Base-by-base conservation (phyloP, 768 basidiomycete species). In the Tylopilus sp. region DNA sequence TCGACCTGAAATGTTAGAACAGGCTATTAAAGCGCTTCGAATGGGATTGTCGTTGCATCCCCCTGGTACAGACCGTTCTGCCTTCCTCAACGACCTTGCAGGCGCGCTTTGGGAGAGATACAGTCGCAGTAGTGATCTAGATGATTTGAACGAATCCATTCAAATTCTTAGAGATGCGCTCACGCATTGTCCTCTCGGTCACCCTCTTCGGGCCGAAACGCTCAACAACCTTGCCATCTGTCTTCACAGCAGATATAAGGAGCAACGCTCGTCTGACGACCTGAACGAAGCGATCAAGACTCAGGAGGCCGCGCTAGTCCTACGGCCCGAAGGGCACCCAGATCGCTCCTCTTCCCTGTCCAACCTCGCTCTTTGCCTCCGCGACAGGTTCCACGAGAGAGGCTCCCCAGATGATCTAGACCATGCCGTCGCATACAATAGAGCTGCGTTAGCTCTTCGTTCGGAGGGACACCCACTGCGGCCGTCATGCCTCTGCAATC, bases 221-320 rank as follows among this genome's bases (percentile, higher is more conserved):
- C 60, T 65, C 29, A 57, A 53, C 28, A 60, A 61, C 28, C 59
- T 60, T 9, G 43, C 48, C 29, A 56, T 34, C 17, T 38, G 29
- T 26, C 48, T 59, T 16, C 17, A 40, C n/a, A 21, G 40, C 19
- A 30, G 52, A 29, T 56, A 46, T 25, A 17, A 9, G 17, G 47
- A 53, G 34, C n/a, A 38, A 8, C 44, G 30, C 17, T 28, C 44
- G 9, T 22, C 42, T 21, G 26, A 4, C 17, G 55, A 50, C 26
- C 30, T 57, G 2, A 37, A 50, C 14, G 22, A 53, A 45, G 47
- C 55, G 6, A 59, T 59, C 42, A 12, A 57, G 19, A 24, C 37
- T 12, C 48, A 57, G 1, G 44, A 46, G 37, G 43, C 44, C 24
- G 37, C 55, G 7, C 45, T 59, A n/a, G 30, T n/a, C 17, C 37